Base-by-base conservation (phyloP, 2,329 filamentous ascomycete genomes). In the Kalaharituber pfeilii region DNA sequence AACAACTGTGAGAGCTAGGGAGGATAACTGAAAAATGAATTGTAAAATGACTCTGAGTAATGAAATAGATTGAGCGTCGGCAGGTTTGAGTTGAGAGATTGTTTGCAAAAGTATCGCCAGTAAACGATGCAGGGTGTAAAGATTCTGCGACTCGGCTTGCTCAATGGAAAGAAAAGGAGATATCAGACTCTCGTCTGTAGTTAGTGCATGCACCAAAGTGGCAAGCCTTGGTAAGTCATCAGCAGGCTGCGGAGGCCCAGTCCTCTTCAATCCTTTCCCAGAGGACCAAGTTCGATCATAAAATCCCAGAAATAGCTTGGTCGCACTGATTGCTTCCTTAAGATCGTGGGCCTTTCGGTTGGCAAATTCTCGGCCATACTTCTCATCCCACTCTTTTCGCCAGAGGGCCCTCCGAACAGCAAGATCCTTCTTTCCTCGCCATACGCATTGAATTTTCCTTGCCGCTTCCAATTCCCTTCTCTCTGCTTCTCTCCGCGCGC, bases 401-500 rank as follows among this genome's bases (percentile, higher is more conserved):
- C 77, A 79, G 53, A 65, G 64, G 49, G 74, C 69, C 59, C 78
- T 78, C 58, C 84, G 71, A 51, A 68, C 66, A 56, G 71, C 74
- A 62, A 88, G 78, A 56, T 71, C 73, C 54, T 68, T 74, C 67
- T 93, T 77, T 13, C 87, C 87, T 67, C 89, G 78, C 88, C 88
- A 96, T 68, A 76, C 72, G 60, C 78, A 77, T 67, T 96, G 91
- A 60, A 96, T 79, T 50, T 71, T 75, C 61, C 77, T 81, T 13
- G 79, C 78, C 3, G 88, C 86, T 64, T 81, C 82, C 50, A 88
- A 69, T 56, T 80, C 79, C 50, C 86, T 81, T 62, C 88, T 77
- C 64, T 96, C 87, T 51, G 79, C 79, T 63, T 94, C 86, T 62
- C 91, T 78, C 62, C 81, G 77, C 59, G 81, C 73, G 27, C 91